These are phyloP conservation scores for Pythium myriotylum DNA, from an alignment of 352 stramenopile species.

Conservation along the genomic window DNA sequence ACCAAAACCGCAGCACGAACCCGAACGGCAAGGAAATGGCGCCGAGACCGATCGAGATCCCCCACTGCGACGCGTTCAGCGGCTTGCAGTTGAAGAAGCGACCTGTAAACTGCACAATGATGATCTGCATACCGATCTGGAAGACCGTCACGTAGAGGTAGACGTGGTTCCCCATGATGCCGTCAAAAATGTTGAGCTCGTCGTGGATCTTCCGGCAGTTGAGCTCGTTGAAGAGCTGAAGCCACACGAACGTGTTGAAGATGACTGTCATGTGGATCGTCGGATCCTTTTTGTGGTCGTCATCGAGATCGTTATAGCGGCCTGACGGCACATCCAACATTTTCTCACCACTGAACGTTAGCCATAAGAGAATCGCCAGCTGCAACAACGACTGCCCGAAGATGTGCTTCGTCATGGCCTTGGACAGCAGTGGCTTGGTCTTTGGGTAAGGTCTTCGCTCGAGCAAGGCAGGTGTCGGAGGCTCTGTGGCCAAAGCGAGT, in stretches of 20 bases:
- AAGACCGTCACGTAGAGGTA: constrained; percentile 92
- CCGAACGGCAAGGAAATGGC: constrained; percentile 50
- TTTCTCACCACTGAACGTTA: constrained; percentile 73
- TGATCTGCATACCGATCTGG: constrained; percentile 91
- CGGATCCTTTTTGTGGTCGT: constrained; percentile 46
- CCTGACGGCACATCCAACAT: constrained; percentile 52
- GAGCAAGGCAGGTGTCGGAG: constrained; percentile 89
- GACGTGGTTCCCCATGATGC: constrained; percentile 90
- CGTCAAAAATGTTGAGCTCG: constrained; percentile 93
- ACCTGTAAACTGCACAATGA: constrained; percentile 96
- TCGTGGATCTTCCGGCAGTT: constrained; percentile 86
- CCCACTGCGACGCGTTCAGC: constrained; percentile 52
- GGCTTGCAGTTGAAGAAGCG: constrained; percentile 65
- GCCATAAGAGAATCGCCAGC: constrained; percentile 62
- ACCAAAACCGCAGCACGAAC: constrained; percentile 51
- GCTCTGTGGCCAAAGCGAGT: constrained; percentile 94
- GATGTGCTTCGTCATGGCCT: constrained; percentile 96
- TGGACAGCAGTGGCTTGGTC: constrained; percentile 92
- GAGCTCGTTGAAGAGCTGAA: constrained; percentile 93
- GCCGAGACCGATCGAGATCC: constrained; percentile 56
- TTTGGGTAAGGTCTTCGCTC: constrained; percentile 92
- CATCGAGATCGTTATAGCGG: constrained; percentile 37
- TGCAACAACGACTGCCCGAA: constrained; percentile 92
- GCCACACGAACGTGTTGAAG: constrained; percentile 98
- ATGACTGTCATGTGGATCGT: constrained; percentile 95